Conservation (phyloP, 441 rosid species). For the Lepidium campestre region DNA sequence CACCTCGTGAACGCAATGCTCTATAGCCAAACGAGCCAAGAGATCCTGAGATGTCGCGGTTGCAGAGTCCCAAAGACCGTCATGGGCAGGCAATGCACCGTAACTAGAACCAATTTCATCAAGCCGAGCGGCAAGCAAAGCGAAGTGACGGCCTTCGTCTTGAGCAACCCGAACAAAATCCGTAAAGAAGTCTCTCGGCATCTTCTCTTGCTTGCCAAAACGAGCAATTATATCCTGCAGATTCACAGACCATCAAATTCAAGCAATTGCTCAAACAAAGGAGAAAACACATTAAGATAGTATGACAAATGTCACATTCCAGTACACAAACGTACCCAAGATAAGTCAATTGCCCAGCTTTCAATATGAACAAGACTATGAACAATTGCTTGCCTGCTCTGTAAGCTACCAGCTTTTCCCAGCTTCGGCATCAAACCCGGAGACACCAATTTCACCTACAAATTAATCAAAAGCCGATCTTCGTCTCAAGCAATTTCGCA, state of each 20-base stretch:
- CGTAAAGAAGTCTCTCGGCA: conserved; percentile 87
- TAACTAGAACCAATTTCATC: conserved; percentile 67
- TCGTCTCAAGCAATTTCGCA: not conserved
- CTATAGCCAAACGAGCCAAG: conserved; percentile 72
- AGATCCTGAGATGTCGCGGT: conserved; percentile 67
- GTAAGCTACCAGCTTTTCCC: conserved; percentile 90
- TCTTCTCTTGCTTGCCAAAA: conserved; percentile 79
- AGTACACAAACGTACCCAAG: conserved; percentile 50
- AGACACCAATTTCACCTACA: conserved; percentile 73
- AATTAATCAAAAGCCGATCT: not conserved
- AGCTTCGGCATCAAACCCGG: conserved; percentile 93
- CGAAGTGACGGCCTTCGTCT: conserved; percentile 86
- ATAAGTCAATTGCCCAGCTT: conserved; percentile 93
- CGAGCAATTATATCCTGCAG: conserved; percentile 86
- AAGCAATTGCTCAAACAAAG: too few relatives aligned
- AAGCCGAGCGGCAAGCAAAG: conserved; percentile 65
- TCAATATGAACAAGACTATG: conserved; percentile 85
- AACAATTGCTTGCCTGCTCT: conserved; percentile 85
- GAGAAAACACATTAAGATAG: too few relatives aligned
- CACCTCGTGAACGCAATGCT: conserved; percentile 91
- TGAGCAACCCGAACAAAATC: conserved; percentile 89
- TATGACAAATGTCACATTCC: too few relatives aligned
- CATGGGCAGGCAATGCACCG: conserved; percentile 88
- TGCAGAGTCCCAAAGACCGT: conserved; percentile 90
- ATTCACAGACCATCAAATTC: not conserved